phyloP scores from a whole-genome alignment of 2,329 filamentous ascomycete genomes.

The Neoarthrinium moseri region DNA sequence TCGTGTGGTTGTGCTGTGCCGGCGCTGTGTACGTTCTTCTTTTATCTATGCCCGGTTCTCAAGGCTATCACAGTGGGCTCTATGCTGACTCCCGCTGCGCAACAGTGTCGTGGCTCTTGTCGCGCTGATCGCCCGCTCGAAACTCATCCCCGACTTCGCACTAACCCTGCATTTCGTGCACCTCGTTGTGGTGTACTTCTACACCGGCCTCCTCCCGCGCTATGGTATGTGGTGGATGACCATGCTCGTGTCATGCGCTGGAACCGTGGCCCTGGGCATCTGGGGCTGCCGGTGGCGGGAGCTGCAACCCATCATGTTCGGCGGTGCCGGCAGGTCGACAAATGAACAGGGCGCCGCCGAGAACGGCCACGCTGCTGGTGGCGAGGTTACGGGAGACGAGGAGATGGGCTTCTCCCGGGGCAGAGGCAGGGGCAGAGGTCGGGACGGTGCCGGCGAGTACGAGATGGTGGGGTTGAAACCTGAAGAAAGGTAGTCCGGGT shows the following conservation, averaged over 20 bases:
- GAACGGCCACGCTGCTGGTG: constrained; percentile 16
- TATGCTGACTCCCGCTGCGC: not conserved
- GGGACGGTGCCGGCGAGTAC: constrained; percentile 59
- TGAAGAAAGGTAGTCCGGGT: constrained; percentile 17
- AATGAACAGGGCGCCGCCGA: constrained; percentile 32
- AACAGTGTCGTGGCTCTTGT: constrained; percentile 79
- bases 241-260: constrained; percentile 45
- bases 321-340: constrained; percentile 49
- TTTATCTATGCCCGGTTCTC: constrained; percentile 1
- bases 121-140: constrained; percentile 80
- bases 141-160: constrained; percentile 93
- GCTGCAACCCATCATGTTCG: constrained; percentile 83
- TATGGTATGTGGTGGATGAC: constrained; percentile 84
- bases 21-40: constrained; percentile 52
- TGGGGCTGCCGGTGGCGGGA: constrained; percentile 94
- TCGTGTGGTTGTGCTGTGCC: constrained; percentile 54
- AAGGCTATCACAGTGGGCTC: not conserved
- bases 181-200: constrained; percentile 73
- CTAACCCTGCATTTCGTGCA: constrained; percentile 85
- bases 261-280: constrained; percentile 64
- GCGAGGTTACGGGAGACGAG: constrained; percentile 33
- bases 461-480: constrained; percentile 48
- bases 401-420: constrained; percentile 52
- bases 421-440: constrained; percentile 49
- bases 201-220: constrained; percentile 72